Base-by-base conservation (phyloP, 1,139 yeast species). In the Meyerozyma carpophila region DNA sequence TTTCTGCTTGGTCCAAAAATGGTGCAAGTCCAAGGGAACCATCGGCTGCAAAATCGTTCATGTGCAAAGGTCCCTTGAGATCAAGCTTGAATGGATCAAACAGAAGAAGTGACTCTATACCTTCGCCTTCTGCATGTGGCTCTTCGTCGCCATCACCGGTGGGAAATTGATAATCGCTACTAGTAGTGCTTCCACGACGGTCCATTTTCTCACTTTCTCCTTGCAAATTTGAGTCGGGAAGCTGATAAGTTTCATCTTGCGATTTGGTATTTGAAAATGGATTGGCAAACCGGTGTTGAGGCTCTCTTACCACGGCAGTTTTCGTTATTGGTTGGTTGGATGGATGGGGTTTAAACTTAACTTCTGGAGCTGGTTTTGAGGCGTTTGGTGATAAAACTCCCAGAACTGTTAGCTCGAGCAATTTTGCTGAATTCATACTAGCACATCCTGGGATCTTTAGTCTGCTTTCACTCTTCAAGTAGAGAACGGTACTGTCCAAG, bases 1-100 rank as follows among this genome's bases (percentile, higher is more conserved):
- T n/a, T 41, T 41, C 31, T 67, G 63, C 11, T 14, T 34, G 37
- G 39, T 75, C 79, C 45, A 81, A 61, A 51, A 79, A 74, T 16
- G 81, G 81, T 3, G 81, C 84, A 46, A 81, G 62, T 0, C 86
- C 88, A 39, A 81, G 61, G 0, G 87, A 81, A 0, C 86, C 86
- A 62, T 81, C 88, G 11, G 84, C 84, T 10, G 81, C 84, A 61
- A 81, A 81, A 49, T 79, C 84, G 49, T 69, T 69, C 51, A 71
- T 59, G 58, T 72, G 58, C 52, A 61, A 50, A 54, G 75, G 58
- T 53, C 69, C 65, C 43, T 59, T 61, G 34, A 66, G 50, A 46
- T 63, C 63, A 37, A 65, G 63, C 40, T 69, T 66, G 50, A 65
- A 71, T 5, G 76, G 77, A 49, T 72, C 77, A 50, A 70, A 70